These are phyloP conservation scores for Pythium brachiatum DNA, from an alignment of 352 stramenopile genomes.

Conservation along the genomic window DNA sequence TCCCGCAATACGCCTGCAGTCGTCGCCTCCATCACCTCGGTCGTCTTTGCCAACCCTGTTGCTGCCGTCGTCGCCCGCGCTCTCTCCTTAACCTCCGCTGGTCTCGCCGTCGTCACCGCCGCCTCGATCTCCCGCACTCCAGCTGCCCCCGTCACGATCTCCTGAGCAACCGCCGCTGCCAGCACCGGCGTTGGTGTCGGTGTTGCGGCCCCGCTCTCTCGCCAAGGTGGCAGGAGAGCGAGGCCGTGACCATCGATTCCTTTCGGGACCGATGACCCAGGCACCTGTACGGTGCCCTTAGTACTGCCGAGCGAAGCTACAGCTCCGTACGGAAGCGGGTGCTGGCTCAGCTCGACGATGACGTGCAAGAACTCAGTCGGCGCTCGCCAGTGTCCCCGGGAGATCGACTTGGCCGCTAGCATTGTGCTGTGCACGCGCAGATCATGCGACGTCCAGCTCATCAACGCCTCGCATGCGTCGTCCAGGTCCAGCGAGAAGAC, in stretches of 20 bases:
- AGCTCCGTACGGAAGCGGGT: not conserved
- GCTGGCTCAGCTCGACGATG: not conserved
- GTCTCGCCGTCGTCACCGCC: too few species aligned
- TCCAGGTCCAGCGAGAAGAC: not conserved
- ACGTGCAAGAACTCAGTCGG: not conserved
- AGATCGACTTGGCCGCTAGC: not conserved
- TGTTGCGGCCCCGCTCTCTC: not conserved
- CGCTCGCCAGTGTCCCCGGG: not conserved
- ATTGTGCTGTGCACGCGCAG: not conserved
- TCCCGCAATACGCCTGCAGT: too few species aligned
- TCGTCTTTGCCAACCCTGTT: too few species aligned
- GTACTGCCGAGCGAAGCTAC: not conserved
- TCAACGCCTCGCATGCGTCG: not conserved
- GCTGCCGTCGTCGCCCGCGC: too few species aligned
- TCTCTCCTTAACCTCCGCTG: too few species aligned
- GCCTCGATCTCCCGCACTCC: not conserved
- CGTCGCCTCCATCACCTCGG: too few species aligned
- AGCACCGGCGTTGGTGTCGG: not conserved
- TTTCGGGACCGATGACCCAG: not conserved
- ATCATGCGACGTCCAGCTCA: conserved; percentile 1
- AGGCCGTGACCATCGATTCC: too few species aligned
- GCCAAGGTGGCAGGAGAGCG: not conserved
- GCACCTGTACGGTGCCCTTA: conserved; percentile 9
- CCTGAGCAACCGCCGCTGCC: too few species aligned
- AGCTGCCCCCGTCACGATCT: not conserved